phyloP scores from a whole-genome alignment of 306 rosid genomes.

The Crotalaria pallida region DNA sequence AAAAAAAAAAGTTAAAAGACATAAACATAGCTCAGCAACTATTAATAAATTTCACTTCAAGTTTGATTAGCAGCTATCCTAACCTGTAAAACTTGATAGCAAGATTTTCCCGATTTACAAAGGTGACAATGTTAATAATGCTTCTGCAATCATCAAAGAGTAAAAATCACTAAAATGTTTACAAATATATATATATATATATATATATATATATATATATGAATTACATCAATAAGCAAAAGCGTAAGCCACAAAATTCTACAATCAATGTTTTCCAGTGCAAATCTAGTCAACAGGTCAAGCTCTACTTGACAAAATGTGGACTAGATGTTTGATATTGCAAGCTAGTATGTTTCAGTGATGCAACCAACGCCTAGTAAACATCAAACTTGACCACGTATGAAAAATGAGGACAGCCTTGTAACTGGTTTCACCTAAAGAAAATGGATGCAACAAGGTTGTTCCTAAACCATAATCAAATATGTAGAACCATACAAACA shows the following conservation, averaged over 20 bases:
- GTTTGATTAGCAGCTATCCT: slow-evolving; percentile 32
- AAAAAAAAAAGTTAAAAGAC: too few relatives aligned
- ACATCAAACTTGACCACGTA: neutral
- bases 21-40: slow-evolving; percentile 18
- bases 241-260: too few relatives aligned
- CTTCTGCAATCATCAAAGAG: slow-evolving; percentile 38
- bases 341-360: slow-evolving; percentile 7
- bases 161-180: too few relatives aligned
- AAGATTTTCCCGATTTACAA: slow-evolving; percentile 70
- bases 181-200: too few relatives aligned
- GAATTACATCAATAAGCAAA: too few relatives aligned
- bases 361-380: neutral
- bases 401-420: neutral
- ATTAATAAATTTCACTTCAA: neutral
- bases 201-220: too few relatives aligned
- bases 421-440: neutral
- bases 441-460: slow-evolving; percentile 12
- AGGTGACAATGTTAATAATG: slow-evolving; percentile 66
- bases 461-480: neutral
- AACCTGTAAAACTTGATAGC: slow-evolving; percentile 87
- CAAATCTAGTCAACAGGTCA: neutral
- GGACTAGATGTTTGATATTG: neutral
- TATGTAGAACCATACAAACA: slow-evolving; percentile 1
- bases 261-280: neutral
- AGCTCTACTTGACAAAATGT: slow-evolving; percentile 8